A percentile compares a stretch with the other conserved stretches of the same genome.
Conservation (phyloP, 2,329 filamentous ascomycete genomes). For the Colletotrichum godetiae region DNA sequence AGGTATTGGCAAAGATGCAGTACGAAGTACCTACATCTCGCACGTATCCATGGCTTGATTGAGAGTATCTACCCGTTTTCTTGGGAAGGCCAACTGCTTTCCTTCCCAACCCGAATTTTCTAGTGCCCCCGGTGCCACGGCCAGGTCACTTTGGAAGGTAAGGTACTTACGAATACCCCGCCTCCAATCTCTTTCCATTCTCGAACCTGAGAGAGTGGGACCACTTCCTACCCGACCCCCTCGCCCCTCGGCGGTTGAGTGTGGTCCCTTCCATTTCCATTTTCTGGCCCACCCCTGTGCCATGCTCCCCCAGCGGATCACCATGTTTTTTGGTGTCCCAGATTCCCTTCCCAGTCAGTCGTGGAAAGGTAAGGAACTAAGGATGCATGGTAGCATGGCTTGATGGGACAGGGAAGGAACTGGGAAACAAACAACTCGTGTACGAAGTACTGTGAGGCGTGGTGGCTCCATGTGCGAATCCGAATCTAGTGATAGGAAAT, state of each 20-base stretch:
- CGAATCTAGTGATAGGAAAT: not conserved
- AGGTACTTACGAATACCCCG: constrained; percentile 5
- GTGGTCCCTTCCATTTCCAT: constrained; percentile 1
- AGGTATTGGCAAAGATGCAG: constrained; percentile 14
- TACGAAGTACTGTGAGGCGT: not conserved
- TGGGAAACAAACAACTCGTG: not conserved
- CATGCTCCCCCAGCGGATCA: constrained; percentile 26
- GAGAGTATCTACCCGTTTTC: not conserved
- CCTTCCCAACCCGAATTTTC: too few species aligned
- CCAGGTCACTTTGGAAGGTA: not conserved
- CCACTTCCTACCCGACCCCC: not conserved
- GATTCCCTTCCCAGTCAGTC: too few species aligned
- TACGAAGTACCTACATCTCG: not conserved
- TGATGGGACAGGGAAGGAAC: not conserved
- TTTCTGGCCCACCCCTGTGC: not conserved
- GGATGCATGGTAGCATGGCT: not conserved
- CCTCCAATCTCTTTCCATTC: constrained; percentile 34
- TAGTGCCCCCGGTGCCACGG: not conserved
- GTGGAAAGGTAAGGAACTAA: not conserved
- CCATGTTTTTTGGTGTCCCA: not conserved
- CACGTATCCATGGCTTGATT: not conserved
- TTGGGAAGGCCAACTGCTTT: not conserved
- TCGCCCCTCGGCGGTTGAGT: not conserved
- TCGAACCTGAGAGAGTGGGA: constrained; percentile 25
- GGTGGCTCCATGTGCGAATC: not conserved